phyloP scores from a whole-genome alignment of 768 basidiomycete species.

The Leccinum ochraceum region DNA sequence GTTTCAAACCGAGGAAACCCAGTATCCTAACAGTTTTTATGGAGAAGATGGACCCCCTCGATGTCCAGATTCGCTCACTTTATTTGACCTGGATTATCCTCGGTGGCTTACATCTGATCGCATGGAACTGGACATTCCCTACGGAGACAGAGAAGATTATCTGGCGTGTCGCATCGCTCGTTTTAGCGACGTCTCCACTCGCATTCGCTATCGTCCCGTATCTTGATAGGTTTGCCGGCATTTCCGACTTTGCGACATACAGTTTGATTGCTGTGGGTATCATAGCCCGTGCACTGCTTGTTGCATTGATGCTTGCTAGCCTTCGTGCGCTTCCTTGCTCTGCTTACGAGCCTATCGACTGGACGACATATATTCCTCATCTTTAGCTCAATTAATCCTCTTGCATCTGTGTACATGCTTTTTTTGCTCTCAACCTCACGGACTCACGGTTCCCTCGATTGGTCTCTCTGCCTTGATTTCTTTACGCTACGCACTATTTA shows the following conservation, averaged over 20 bases:
- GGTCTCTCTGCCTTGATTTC: too few relatives aligned
- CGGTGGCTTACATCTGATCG: neutral
- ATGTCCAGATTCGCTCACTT: neutral
- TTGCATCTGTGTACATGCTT: too few relatives aligned
- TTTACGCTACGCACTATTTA: too few relatives aligned
- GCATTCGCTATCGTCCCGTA: neutral
- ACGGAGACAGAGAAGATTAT: neutral
- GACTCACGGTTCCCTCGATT: too few relatives aligned
- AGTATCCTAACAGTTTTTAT: neutral
- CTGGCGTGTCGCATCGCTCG: neutral
- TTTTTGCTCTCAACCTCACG: too few relatives aligned
- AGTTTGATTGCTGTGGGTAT: neutral
- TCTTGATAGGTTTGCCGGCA: neutral
- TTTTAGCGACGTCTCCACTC: neutral
- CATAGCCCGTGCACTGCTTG: neutral
- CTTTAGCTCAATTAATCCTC: neutral
- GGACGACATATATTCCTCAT: constrained; percentile 3
- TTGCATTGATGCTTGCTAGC: neutral
- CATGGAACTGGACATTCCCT: neutral
- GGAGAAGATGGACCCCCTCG: neutral
- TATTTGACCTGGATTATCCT: neutral
- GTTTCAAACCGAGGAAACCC: neutral
- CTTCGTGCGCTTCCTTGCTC: neutral
- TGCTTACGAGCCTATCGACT: neutral
- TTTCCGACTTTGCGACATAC: neutral